Percentiles rank a stretch among this genome's conserved stretches.
Evolutionary conservation across 73 alveolate genomes (phyloP).

Genomic region (Diophrys appendiculata): DNA sequence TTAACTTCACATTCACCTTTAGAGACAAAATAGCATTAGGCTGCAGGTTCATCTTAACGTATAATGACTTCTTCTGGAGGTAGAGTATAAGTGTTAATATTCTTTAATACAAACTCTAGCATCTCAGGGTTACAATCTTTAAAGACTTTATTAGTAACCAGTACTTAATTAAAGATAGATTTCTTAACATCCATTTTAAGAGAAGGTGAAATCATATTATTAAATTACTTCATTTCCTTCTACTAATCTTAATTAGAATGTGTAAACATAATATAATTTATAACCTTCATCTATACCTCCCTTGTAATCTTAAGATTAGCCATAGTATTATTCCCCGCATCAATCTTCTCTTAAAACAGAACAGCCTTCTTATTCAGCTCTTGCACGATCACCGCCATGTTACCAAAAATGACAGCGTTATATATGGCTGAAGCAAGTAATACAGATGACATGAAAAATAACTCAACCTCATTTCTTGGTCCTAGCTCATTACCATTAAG

Average conservation of each 20-base stretch:
- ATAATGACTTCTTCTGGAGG: constrained; percentile 36
- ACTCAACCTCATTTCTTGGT: constrained; percentile 32
- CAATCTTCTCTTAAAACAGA: constrained; percentile 15
- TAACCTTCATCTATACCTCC: constrained; percentile 27
- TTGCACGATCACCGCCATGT: constrained; percentile 51
- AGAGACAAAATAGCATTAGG: constrained; percentile 24
- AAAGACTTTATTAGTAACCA: constrained; percentile 28
- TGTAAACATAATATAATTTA: constrained; percentile 39
- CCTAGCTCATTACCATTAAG: constrained; percentile 59
- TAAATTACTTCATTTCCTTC: constrained; percentile 43
- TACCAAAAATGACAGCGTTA: constrained; percentile 61
- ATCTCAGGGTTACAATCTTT: constrained; percentile 4
- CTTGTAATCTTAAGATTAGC: constrained; percentile 5
- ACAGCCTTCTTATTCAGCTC: constrained; percentile 7
- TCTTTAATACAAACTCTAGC: constrained; percentile 13
- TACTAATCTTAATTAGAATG: constrained; percentile 31
- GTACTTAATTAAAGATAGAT: constrained; percentile 34
- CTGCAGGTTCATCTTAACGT: constrained; percentile 11
- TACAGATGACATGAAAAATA: constrained; percentile 17
- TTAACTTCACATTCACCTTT: constrained; percentile 31
- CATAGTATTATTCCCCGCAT: constrained; percentile 27
- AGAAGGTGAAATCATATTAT: constrained; percentile 54
- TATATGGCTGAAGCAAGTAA: constrained; percentile 48
- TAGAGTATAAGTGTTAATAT: constrained; percentile 11
- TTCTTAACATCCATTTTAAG: constrained; percentile 33